Evolutionary conservation across 345 rosid species (phyloP), one percentile per base, ranked within the genome.

Genomic region (Ailanthus altissimus): DNA sequence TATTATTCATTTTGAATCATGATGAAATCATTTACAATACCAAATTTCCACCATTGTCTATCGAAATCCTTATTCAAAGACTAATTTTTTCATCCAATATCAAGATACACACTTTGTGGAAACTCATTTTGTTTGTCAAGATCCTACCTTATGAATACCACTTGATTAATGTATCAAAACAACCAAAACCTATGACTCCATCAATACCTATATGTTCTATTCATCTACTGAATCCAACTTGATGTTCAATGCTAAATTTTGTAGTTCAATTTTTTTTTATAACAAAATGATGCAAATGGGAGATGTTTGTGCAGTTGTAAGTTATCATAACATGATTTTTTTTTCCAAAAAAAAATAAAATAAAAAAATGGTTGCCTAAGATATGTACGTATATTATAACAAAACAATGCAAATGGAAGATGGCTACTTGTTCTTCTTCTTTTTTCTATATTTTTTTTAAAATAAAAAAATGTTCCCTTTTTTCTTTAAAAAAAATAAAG

Each of bases 1-100:
- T 53, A 18, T 21, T 2, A 26, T 59, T 43, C 12, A 21, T 5
- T 10, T 25, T 28, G 32, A 32, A 74, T 26, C 75, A 80, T 80
- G 79, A 80, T 80, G 75, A 75, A 13, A 51, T 46, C 13, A 3
- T 75, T 69, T 59, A 61, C 47, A 14, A 75, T 69, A 26, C 58
- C 66, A 70, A 16, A 51, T 54, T 11, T 46, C 59, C 11, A 25
- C 56, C 40, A 46, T 67, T 14, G 1, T 32, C 38, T 32, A 32
- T 23, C 61, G n/a, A 21, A 57, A 21, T 23, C 61, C 26, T 6
- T 26, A 21, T 57, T 57, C 28, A 21, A 57, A 6, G 23, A 36
- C 15, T 60, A 56, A 26, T 21, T 42, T 18, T 70, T 15, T 21
- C 16, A 32, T 6, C 28, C 32, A 46, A 18, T 43, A 14, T 28